Base-by-base conservation (phyloP, 148 eudicot species). In the Fagopyrum esculentum region DNA sequence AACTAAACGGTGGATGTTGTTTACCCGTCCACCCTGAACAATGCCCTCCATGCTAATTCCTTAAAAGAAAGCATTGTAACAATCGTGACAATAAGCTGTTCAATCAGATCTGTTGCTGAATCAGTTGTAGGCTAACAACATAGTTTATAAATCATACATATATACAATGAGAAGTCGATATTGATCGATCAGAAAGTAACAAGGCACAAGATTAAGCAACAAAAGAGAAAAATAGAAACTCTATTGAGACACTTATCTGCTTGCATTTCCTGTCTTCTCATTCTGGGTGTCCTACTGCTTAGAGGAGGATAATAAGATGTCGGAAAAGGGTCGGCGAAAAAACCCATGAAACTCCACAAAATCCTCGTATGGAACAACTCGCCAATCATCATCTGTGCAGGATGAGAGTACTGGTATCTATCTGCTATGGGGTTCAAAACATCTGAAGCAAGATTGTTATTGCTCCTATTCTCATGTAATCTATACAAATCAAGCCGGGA, bases 241-340 rank as follows among this genome's bases (percentile, higher is more conserved):
- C 98, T 77, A 72, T 83, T 84, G 11, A 92, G 91, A 16, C 91
- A 92, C 86, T 92, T 90, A 12, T 89, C 86, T 9, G 81, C 8
- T 83, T 83, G 88, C 82, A 90, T 74, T 80, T 87, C 96, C 59
- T 90, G 96, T 86, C 96, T 87, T 74, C 98, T 89, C 78, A 84
- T 54, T 69, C 93, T 82, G 4, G 84, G 82, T 77, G 81, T 86
- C 50, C 70, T 49, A 26, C 51, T 46, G 19, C 29, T 45, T 52
- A 80, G 75, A 69, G 40, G 73, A 17, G 80, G 60, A 49, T 87
- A 81, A 71, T 87, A 84, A 1, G 91, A 81, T 63, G 61, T 87
- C 0, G 83, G 74, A 76, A 83, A 73, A 12, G 94, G 89, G 76
- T 85, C 85, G 19, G 88, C 74, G 50, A 90, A 80, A 55, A 81